Conservation (phyloP, 2,329 filamentous ascomycete genomes). For the Colletotrichum lindemuthianum region DNA sequence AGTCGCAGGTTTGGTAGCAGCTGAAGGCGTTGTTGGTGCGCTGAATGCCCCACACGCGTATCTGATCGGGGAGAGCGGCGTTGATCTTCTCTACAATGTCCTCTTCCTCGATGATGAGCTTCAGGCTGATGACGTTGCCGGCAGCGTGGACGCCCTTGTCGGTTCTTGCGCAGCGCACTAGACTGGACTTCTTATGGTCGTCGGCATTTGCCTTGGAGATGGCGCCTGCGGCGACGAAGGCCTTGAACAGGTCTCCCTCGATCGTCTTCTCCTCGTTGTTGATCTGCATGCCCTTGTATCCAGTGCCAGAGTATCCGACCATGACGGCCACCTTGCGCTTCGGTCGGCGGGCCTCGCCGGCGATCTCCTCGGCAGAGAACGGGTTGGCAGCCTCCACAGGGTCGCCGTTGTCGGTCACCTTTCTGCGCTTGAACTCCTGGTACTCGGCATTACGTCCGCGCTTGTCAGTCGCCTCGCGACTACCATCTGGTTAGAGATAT, state of each 20-base stretch:
- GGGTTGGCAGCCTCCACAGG: conserved; percentile 49
- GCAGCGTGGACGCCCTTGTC: conserved; percentile 98
- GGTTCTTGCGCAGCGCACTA: conserved; percentile 93
- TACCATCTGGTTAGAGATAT: conserved; percentile 47
- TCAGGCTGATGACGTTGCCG: conserved; percentile 93
- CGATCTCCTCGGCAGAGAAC: conserved; percentile 82
- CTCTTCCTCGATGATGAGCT: conserved; percentile 92
- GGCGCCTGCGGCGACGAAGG: conserved; percentile 89
- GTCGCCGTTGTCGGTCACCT: conserved; percentile 49
- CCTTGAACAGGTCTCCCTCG: conserved; percentile 92
- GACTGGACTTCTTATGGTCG: conserved; percentile 94
- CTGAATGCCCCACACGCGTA: conserved; percentile 93
- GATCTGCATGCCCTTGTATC: conserved; percentile 98
- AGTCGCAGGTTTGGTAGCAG: conserved; percentile 94
- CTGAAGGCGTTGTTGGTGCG: conserved; percentile 91
- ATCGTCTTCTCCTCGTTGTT: conserved; percentile 87
- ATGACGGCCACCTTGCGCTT: conserved; percentile 97
- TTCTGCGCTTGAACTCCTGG: conserved; percentile 54
- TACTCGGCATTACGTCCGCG: conserved; percentile 52
- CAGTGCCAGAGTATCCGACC: conserved; percentile 94
- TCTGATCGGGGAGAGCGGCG: conserved; percentile 82
- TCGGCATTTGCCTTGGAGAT: conserved; percentile 97
- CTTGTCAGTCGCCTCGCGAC: conserved; percentile 50
- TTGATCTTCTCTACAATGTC: conserved; percentile 94
- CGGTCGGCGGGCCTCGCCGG: conserved; percentile 83